Percentiles rank a stretch among this genome's conserved stretches.
These are phyloP conservation scores for Chaetomiaceae sp. DNA, from an alignment of 2,329 filamentous ascomycete species.

Conservation along the genomic window DNA sequence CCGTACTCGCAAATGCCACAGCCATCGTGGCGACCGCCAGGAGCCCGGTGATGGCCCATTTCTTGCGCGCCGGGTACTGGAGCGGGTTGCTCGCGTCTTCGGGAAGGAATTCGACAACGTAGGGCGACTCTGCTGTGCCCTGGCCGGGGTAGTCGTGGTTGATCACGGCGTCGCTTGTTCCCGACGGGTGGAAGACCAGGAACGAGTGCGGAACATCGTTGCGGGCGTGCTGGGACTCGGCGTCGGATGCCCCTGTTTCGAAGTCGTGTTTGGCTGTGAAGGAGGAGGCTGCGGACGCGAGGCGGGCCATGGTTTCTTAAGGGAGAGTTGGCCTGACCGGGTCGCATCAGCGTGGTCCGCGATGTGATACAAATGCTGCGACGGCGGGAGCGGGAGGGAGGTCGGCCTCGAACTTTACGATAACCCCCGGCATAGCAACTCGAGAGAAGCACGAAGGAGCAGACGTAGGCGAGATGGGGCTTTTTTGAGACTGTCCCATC, in stretches of 20 bases:
- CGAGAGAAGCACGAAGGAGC: no score
- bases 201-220: constrained; percentile 41
- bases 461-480: no score
- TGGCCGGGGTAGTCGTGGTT: constrained; percentile 50
- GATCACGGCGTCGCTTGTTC: constrained; percentile 51
- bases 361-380: no score
- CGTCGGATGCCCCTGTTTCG: neutral
- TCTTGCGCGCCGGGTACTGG: constrained; percentile 48
- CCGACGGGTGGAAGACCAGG: constrained; percentile 51
- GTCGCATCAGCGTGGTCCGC: no score
- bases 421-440: no score
- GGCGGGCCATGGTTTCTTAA: neutral
- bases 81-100: constrained; percentile 63
- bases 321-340: neutral
- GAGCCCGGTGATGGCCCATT: constrained; percentile 60
- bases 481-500: no score
- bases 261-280: constrained; percentile 1
- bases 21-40: constrained; percentile 62
- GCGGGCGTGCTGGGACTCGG: constrained; percentile 9
- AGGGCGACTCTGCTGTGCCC: constrained; percentile 63
- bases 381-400: no score
- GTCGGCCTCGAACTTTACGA: no score
- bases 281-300: constrained; percentile 5
- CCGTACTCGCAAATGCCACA: constrained; percentile 64
- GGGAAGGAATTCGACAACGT: constrained; percentile 60